A percentile compares a stretch with the other conserved stretches of the same genome.
phyloP scores from a whole-genome alignment of 495 filamentous ascomycete species.

The Amphirosellinia nigrospora region DNA sequence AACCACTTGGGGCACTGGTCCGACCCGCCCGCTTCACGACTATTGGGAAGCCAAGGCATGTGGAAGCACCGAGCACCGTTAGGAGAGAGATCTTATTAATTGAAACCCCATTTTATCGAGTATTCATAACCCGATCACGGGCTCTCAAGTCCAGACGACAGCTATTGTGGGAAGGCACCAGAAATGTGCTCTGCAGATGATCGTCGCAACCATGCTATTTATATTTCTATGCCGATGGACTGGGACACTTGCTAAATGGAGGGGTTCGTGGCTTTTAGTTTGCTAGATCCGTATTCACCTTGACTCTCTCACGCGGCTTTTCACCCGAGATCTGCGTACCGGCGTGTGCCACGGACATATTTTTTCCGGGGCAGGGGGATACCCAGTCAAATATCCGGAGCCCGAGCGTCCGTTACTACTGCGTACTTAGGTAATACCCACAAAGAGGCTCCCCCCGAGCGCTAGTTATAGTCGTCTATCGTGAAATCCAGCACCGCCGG shows the following conservation, averaged over 20 bases:
- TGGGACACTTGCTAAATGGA: neutral
- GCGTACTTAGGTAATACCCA: neutral
- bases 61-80: neutral
- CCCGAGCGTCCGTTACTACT: neutral
- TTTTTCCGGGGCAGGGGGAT: slow-evolving; percentile 5
- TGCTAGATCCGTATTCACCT: neutral
- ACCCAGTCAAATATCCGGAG: neutral
- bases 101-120: neutral
- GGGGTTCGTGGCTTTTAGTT: neutral
- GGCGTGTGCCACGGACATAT: neutral
- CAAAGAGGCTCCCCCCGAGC: neutral
- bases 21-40: neutral
- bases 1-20: neutral
- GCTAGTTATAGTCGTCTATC: neutral
- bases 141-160: neutral
- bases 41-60: neutral
- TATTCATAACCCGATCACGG: neutral
- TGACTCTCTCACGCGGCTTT: neutral
- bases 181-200: neutral
- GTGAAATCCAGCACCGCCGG: neutral
- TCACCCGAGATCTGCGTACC: neutral
- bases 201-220: neutral
- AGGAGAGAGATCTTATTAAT: neutral
- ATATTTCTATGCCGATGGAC: neutral
- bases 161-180: neutral